phyloP scores from a whole-genome alignment of 73 alveolate genomes.

The Paramecium pentaurelia region DNA sequence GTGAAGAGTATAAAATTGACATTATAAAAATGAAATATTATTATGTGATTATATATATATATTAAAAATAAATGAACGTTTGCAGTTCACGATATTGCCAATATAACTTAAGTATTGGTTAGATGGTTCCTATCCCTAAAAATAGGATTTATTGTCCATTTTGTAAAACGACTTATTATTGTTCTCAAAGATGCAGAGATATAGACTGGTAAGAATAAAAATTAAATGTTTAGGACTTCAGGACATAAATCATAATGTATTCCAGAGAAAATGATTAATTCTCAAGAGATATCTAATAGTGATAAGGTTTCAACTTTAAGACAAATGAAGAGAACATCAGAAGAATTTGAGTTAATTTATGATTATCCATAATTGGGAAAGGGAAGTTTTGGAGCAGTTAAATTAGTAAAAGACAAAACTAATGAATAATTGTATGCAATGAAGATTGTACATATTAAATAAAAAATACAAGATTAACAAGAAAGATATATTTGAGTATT shows the following conservation, averaged over 20 bases:
- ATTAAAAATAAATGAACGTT: not conserved
- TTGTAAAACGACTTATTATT: slow-evolving; percentile 9
- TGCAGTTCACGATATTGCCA: slow-evolving; percentile 49
- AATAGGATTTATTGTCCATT: slow-evolving; percentile 1
- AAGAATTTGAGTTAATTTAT: slow-evolving; percentile 7
- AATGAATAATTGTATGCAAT: slow-evolving; percentile 49
- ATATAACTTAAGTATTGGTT: not conserved
- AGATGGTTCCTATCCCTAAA: not conserved
- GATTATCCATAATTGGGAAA: slow-evolving; percentile 46
- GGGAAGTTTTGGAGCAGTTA: slow-evolving; percentile 59
- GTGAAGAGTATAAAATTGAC: not conserved
- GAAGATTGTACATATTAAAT: slow-evolving; percentile 47
- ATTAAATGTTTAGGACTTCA: not conserved
- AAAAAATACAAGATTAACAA: slow-evolving; percentile 5
- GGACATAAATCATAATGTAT: slow-evolving; percentile 15
- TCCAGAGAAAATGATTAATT: not conserved
- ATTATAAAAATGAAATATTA: not conserved
- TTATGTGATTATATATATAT: not conserved
- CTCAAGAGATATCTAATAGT: slow-evolving; percentile 32
- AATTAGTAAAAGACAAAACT: slow-evolving; percentile 49
- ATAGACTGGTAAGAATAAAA: not conserved
- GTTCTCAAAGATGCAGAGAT: slow-evolving; percentile 47
- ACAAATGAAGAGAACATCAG: slow-evolving; percentile 20
- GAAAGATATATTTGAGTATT: slow-evolving; percentile 51
- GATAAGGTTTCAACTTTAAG: slow-evolving; percentile 38